Evolutionary conservation across 371 early-diverging fungal species (phyloP), one percentile per base, ranked within the genome.

Genomic region (Zopfochytrium polystomum): DNA sequence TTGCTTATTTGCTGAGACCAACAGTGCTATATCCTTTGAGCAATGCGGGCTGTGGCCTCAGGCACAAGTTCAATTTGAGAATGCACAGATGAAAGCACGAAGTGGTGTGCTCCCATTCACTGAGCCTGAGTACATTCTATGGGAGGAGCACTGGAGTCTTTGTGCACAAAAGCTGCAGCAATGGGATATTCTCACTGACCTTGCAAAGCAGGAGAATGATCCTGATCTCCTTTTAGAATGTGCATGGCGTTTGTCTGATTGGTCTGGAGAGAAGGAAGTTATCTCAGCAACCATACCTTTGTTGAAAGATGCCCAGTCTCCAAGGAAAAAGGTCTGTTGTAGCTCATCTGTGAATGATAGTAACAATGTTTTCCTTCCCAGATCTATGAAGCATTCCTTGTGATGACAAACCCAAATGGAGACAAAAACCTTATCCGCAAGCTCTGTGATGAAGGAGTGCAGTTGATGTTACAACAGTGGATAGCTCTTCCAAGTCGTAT

Each of bases 101-200:
- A 87, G 87, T 2, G 92, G 93, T 0, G 82, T 85, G 1, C 69
- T 95, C 47, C 90, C 93, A 2, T 95, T 95, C 67, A 86, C 90
- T n/a, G 98, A 99, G 71, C 83, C 93, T 1, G 99, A 99, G 70
- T 98, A 95, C 66, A 83, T 84, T 51, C 72, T 98, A 5, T 99
- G 99, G 98, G 97, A 99, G 75, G 90, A 95, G 49, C 93, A 93
- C 64, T 99, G 99, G 88, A 85, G 98, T 23, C 71, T 74, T 18
- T 92, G 95, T 60, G 89, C 98, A 0, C 84, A 94, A 66, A 85
- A 90, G 52, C 75, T 99, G 34, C 99, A 99, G 75, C 96, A 95
- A 67, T 99, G 99, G 99, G 99, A 99, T 62, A 85, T 98, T 51
- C 75, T 98, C 50, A 80, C 85, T 1, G 98, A 98, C 34, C 81